A percentile compares a stretch with the other conserved stretches of the same genome.
phyloP scores from a whole-genome alignment of 2,329 filamentous ascomycete genomes.

The Botrytis cinerea region DNA sequence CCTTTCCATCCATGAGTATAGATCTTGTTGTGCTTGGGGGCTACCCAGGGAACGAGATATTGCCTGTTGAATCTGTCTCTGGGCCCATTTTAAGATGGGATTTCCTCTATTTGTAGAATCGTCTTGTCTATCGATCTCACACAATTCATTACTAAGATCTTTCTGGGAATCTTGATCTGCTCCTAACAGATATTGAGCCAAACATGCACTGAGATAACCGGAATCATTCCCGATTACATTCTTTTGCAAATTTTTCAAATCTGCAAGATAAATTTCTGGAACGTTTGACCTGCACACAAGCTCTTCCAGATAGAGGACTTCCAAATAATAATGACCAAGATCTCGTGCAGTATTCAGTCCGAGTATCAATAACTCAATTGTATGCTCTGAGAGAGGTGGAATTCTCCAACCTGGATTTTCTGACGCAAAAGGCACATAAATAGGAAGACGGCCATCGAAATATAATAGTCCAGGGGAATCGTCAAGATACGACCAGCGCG shows the following conservation, averaged over 20 bases:
- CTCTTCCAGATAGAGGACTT: background rate
- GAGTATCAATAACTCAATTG: background rate
- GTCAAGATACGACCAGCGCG: background rate
- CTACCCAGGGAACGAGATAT: background rate
- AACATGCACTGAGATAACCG: background rate
- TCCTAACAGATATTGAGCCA: background rate
- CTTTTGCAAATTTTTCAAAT: background rate
- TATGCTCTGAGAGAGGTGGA: background rate
- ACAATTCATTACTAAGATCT: background rate
- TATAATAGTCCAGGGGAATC: background rate
- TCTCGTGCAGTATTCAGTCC: background rate
- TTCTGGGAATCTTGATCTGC: background rate
- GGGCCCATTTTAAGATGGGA: background rate
- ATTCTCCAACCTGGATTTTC: background rate
- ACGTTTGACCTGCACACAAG: background rate
- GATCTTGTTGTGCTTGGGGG: background rate
- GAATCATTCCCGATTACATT: background rate
- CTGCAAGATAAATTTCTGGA: background rate
- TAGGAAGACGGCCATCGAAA: background rate
- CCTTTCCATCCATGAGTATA: background rate
- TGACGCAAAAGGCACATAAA: background rate
- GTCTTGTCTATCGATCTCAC: background rate
- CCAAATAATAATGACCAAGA: background rate
- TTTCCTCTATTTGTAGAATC: background rate
- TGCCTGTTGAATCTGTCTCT: slow-evolving; percentile 6